Evolutionary conservation across 2,329 filamentous ascomycete species (phyloP).

Genomic region (Fusarium haematococcum): DNA sequence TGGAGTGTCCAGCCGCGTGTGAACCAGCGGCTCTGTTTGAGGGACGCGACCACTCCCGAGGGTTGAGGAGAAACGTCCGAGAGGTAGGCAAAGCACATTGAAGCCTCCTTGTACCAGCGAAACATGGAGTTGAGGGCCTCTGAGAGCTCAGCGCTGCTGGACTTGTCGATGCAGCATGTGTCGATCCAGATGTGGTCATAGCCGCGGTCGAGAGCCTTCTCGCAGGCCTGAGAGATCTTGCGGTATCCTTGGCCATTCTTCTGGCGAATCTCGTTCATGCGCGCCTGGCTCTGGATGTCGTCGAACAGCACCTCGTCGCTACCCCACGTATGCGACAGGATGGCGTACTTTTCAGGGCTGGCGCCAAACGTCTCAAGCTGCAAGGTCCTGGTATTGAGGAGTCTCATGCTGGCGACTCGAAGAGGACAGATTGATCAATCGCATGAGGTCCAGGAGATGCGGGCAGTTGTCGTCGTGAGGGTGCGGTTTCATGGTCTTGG

Average conservation of each 20-base stretch:
- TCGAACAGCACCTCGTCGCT: constrained; percentile 41
- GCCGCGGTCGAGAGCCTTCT: constrained; percentile 37
- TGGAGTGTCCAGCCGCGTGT: constrained; percentile 43
- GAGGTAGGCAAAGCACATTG: constrained; percentile 40
- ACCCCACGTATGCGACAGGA: constrained; percentile 45
- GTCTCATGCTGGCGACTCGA: constrained; percentile 36
- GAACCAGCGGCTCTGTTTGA: constrained; percentile 43
- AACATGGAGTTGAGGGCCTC: constrained; percentile 45
- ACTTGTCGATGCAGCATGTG: constrained; percentile 45
- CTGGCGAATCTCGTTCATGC: constrained; percentile 33
- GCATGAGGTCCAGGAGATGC: constrained; percentile 18
- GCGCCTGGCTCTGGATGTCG: constrained; percentile 36
- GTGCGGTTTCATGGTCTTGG: constrained; percentile 33
- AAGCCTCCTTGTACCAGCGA: constrained; percentile 39
- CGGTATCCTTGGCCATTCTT: constrained; percentile 36
- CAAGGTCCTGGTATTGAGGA: constrained; percentile 44
- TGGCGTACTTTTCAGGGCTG: constrained; percentile 37
- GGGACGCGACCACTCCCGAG: constrained; percentile 21
- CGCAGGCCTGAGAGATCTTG: constrained; percentile 40
- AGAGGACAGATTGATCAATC: constrained; percentile 2
- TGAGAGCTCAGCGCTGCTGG: constrained; percentile 42
- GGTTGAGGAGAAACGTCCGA: constrained; percentile 35
- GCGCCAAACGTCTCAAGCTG: constrained; percentile 37
- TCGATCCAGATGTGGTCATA: constrained; percentile 42
- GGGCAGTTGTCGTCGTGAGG: constrained; percentile 10